A percentile compares a stretch with the other conserved stretches of the same genome.
These are phyloP conservation scores for Eurotiales sp. DNA, from an alignment of 2,329 filamentous ascomycete genomes.

Conservation along the genomic window DNA sequence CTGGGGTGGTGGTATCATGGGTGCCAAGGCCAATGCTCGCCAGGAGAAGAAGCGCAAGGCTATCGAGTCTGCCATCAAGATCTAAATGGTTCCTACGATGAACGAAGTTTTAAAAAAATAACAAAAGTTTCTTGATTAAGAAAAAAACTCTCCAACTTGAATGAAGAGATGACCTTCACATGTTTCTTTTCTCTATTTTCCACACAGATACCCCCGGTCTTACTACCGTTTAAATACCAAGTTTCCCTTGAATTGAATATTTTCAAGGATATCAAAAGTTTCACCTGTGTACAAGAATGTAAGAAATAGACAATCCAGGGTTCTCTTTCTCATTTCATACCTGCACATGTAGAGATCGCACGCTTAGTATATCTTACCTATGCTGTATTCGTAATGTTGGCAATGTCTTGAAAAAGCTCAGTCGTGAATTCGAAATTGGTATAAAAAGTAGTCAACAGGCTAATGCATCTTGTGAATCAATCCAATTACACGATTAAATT, in stretches of 20 bases:
- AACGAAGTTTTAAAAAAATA: neutral
- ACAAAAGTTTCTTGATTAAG: neutral
- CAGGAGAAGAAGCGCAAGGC: conserved; percentile 91
- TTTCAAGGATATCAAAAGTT: neutral
- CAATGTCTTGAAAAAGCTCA: too few species aligned
- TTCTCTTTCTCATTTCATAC: neutral
- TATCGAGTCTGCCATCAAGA: conserved; percentile 92
- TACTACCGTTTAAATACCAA: conserved; percentile 10
- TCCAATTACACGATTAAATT: neutral
- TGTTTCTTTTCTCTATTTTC: conserved; percentile 9
- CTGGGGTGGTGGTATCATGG: conserved; percentile 99
- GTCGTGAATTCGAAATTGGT: too few species aligned
- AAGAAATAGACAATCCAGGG: neutral
- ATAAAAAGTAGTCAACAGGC: too few species aligned
- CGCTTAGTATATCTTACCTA: too few species aligned
- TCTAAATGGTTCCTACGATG: conserved; percentile 57
- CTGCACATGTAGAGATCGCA: neutral
- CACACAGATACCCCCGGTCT: conserved; percentile 11
- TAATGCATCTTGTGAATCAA: too few species aligned
- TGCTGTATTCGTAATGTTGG: too few species aligned
- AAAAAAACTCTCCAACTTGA: conserved; percentile 8
- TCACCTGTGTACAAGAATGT: neutral
- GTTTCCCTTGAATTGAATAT: conserved; percentile 1
- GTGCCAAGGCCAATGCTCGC: conserved; percentile 79
- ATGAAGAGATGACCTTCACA: conserved; percentile 14